Evolutionary conservation across 495 filamentous ascomycete genomes (phyloP), one percentile per base, ranked within the genome.

Genomic region (Elasticomyces elasticus): DNA sequence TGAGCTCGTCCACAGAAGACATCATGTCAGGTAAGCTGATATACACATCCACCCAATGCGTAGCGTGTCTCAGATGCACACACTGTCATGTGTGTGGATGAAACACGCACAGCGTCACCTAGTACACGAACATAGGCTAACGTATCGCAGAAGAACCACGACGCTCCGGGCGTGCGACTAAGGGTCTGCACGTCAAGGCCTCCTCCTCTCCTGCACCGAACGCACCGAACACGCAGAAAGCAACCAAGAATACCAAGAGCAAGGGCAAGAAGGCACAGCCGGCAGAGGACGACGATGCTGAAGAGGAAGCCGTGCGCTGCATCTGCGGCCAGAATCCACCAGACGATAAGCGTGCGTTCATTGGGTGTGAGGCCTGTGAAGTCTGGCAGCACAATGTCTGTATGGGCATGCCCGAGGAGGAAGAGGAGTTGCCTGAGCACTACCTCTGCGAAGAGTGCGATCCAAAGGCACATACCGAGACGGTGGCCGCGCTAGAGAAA

Each of bases 361-460:
- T 97, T 62, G 84, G 85, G 61, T 98, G 92, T 70, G 92, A 98
- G 63, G 77, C 74, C 30, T 98, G 92, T 64, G 79, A 80, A 25
- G 89, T 83, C 43, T 98, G 92, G 92, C 92, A 98, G 68, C 92
- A 98, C 66, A 94, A 94, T 63, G 81, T 89, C 59, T 98, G 92
- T 66, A 89, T 98, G 80, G 89, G 86, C 25, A 75, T 95, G 55
- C 80, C 81, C 54, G 83, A 87, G 58, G 82, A 81, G 53, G 78
- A 85, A 15, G 81, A 87, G 31, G 79, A 86, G 56, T 71, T 87
- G 56, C 85, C 85, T 27, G 79, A 81, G 20, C 70, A 84, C 63
- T 98, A 97, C 71, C 89, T 81, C 66, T 98, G 92, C 66, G 92
- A 98, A 67, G 72, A 82, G 66, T 98, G 92, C 72, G 74, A 76